Conservation (phyloP, 2,329 filamentous ascomycete genomes). For the Mollisia scopiformis region DNA sequence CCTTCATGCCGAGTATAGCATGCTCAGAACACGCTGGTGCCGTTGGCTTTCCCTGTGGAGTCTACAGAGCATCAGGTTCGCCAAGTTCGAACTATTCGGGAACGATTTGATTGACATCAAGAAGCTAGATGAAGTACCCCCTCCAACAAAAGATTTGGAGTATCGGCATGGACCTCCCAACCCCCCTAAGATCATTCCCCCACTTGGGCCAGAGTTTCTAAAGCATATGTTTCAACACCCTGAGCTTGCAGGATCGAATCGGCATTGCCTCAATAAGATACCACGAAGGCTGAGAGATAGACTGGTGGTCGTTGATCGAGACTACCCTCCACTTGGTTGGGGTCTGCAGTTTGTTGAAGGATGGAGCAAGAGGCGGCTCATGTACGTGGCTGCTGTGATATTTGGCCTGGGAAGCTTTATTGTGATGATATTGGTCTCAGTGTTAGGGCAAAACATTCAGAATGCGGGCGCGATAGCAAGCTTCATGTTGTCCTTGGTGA, state of each 20-base stretch:
- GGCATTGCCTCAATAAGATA: constrained; percentile 1
- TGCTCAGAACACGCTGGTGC: constrained; percentile 2
- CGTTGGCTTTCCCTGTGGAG: constrained; percentile 7
- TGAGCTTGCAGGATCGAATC: background rate
- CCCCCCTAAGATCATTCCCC: constrained; percentile 12
- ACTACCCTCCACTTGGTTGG: constrained; percentile 4
- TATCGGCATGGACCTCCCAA: constrained; percentile 13
- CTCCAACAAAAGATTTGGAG: constrained; percentile 4
- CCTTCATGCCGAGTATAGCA: background rate
- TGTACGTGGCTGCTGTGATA: background rate
- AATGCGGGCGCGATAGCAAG: constrained; percentile 6
- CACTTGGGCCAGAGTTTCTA: constrained; percentile 3
- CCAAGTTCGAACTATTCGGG: constrained; percentile 8
- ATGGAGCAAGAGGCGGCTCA: constrained; percentile 3
- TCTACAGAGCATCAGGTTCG: constrained; percentile 12
- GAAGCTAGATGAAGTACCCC: constrained; percentile 13
- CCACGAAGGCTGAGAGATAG: constrained; percentile 7
- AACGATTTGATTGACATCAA: constrained; percentile 12
- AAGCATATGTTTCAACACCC: constrained; percentile 13
- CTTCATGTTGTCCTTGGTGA: constrained; percentile 12
- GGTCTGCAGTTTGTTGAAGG: constrained; percentile 12
- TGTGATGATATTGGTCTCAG: background rate
- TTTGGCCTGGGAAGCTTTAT: constrained; percentile 10
- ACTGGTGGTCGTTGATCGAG: background rate
- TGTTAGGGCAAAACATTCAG: constrained; percentile 1